phyloP scores from a whole-genome alignment of 108 stramenopile genomes.

The Nitzschia sp. region DNA sequence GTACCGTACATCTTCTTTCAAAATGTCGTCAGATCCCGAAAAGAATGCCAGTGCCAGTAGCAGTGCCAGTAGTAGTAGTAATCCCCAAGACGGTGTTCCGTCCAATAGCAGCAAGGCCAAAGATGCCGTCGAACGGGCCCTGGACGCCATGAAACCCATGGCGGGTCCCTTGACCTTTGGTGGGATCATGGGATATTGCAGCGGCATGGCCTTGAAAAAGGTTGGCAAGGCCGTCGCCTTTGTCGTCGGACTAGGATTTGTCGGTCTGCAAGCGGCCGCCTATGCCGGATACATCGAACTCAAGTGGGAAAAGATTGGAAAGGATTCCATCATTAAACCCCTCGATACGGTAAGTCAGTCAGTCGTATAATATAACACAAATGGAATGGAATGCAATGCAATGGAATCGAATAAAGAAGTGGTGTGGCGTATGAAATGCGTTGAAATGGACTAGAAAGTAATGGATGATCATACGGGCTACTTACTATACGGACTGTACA shows the following conservation, averaged over 20 bases:
- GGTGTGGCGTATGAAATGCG: not conserved
- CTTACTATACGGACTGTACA: no score
- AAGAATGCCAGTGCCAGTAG: no score
- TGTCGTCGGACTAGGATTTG: constrained; percentile 68
- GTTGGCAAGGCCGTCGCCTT: constrained; percentile 63
- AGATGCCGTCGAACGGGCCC: constrained; percentile 37
- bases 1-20: no score
- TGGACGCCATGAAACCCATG: constrained; percentile 40
- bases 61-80: no score
- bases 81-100: no score
- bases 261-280: constrained; percentile 58
- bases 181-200: constrained; percentile 69
- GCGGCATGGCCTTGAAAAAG: constrained; percentile 74
- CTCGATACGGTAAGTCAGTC: constrained; percentile 38
- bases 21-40: no score
- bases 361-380: no score
- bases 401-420: no score
- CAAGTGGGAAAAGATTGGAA: constrained; percentile 57
- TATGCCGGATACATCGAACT: constrained; percentile 73
- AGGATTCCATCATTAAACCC: constrained; percentile 28
- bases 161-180: constrained; percentile 68
- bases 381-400: not conserved
- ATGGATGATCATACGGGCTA: no score
- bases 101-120: no score
- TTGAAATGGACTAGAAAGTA: no score